phyloP scores from a whole-genome alignment of 192 early-diverging fungal species.

The Chytriomyces sp. region DNA sequence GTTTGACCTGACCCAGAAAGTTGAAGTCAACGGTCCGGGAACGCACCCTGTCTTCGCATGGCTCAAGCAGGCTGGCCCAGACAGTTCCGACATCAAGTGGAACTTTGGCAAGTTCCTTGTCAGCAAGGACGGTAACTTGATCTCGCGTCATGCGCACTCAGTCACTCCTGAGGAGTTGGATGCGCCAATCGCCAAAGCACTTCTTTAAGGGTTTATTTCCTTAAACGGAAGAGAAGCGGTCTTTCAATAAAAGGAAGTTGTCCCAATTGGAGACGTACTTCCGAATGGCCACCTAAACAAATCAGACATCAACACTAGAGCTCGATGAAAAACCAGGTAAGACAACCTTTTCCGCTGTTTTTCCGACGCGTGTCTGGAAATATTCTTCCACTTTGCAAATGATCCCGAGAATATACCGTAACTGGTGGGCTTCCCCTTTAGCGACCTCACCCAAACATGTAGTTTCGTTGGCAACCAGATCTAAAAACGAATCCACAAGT shows the following conservation, averaged over 20 bases:
- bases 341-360: constrained; percentile 26
- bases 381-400: constrained; percentile 24
- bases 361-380: constrained; percentile 27
- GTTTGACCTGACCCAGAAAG: constrained; percentile 84
- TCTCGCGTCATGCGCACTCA: constrained; percentile 30
- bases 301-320: background rate
- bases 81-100: constrained; percentile 36
- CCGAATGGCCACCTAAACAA: constrained; percentile 23
- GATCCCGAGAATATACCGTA: constrained; percentile 39
- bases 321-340: background rate
- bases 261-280: constrained; percentile 24
- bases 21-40: constrained; percentile 68
- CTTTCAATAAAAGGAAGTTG: no score
- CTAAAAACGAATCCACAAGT: constrained; percentile 35
- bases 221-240: no score
- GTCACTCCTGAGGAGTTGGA: constrained; percentile 13
- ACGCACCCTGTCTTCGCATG: constrained; percentile 48
- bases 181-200: constrained; percentile 1
- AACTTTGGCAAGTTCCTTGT: constrained; percentile 60
- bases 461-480: constrained; percentile 21
- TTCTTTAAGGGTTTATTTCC: background rate
- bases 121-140: constrained; percentile 42
- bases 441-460: background rate
- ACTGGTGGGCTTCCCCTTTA: constrained; percentile 31
- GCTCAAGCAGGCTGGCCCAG: constrained; percentile 33